phyloP scores from a whole-genome alignment of 2,329 filamentous ascomycete species.

The Diplodia mutila region DNA sequence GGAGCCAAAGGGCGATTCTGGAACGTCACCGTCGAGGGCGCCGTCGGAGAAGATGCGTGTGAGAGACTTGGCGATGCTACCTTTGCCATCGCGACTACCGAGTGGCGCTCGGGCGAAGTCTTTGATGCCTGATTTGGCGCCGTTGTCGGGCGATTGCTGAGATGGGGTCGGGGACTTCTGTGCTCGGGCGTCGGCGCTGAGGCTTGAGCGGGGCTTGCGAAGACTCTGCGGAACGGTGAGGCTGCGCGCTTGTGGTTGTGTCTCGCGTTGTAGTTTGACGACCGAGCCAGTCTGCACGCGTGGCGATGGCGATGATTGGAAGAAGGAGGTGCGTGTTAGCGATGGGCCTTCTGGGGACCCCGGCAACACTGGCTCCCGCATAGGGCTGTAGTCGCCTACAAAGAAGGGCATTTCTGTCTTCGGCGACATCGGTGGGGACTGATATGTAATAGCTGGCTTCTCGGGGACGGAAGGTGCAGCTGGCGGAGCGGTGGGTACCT shows the following conservation, averaged over 20 bases:
- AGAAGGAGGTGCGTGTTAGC: neutral
- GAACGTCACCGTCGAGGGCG: neutral
- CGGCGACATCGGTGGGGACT: conserved; percentile 8
- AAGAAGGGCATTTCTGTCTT: neutral
- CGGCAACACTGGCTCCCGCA: conserved; percentile 3
- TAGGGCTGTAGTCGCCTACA: neutral
- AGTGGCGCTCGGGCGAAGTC: neutral
- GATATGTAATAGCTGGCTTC: neutral
- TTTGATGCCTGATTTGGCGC: neutral
- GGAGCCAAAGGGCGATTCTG: conserved; percentile 21
- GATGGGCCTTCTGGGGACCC: conserved; percentile 1
- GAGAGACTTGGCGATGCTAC: conserved; percentile 1
- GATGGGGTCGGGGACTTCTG: neutral
- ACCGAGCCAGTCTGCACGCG: neutral
- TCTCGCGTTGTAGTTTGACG: neutral
- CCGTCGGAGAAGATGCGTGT: conserved; percentile 18
- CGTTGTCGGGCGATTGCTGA: neutral
- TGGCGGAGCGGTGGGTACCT: neutral
- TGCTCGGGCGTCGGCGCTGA: neutral
- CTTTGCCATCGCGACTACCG: neutral
- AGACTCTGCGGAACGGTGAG: neutral
- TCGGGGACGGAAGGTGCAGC: neutral
- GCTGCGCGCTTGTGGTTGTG: neutral
- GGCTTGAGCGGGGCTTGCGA: neutral
- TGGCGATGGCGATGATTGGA: conserved; percentile 2